Evolutionary conservation across 257 asterid genomes (phyloP).

Genomic region (Ballota nigra): DNA sequence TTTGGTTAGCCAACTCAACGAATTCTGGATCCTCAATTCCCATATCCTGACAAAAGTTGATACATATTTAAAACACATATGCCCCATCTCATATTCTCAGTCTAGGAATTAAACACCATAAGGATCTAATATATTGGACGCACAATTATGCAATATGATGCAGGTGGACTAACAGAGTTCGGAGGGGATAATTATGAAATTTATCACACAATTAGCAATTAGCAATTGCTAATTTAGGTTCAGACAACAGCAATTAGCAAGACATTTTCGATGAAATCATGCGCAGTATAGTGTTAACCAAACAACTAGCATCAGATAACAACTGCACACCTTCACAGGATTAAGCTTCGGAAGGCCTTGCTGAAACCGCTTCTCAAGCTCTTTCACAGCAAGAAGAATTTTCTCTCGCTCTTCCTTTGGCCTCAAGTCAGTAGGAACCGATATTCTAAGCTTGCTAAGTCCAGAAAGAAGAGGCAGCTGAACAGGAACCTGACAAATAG

Average conservation of each 20-base stretch:
- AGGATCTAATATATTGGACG: neutral
- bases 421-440: slow-evolving; percentile 86
- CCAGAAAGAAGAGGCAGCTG: slow-evolving; percentile 90
- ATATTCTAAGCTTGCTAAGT: slow-evolving; percentile 76
- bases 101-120: slow-evolving; percentile 9
- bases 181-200: neutral
- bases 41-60: slow-evolving; percentile 65
- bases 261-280: slow-evolving; percentile 8
- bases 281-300: slow-evolving; percentile 12
- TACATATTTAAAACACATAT: slow-evolving; percentile 8
- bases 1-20: slow-evolving; percentile 67
- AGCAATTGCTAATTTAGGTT: too few species aligned
- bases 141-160: neutral
- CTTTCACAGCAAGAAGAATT: slow-evolving; percentile 78
- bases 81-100: neutral
- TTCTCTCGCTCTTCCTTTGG: slow-evolving; percentile 89
- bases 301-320: slow-evolving; percentile 19
- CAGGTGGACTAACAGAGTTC: neutral
- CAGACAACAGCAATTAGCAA: slow-evolving; percentile 11
- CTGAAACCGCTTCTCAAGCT: slow-evolving; percentile 87
- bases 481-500: slow-evolving; percentile 76
- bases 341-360: slow-evolving; percentile 92
- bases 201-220: slow-evolving; percentile 4
- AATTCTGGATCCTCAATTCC: slow-evolving; percentile 78
- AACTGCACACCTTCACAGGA: slow-evolving; percentile 68